Base-by-base conservation (phyloP, 768 basidiomycete genomes). In the Ramaria rubella region DNA sequence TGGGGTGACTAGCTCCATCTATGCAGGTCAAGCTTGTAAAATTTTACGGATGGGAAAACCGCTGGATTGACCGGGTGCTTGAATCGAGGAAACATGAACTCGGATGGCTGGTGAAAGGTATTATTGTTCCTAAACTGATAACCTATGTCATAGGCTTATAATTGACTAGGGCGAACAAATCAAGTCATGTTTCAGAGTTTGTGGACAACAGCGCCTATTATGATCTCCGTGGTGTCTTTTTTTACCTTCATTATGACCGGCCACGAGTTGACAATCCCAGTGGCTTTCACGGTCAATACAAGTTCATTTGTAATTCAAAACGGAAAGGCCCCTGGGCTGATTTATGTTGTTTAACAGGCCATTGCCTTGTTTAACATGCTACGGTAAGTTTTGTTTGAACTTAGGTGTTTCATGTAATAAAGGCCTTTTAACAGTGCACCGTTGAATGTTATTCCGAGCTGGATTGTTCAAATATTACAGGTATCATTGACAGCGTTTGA, bases 311-410 rank as follows among this genome's bases (percentile, higher is more conserved):
- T n/a, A n/a, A n/a, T n/a, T n/a, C n/a, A n/a, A n/a, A n/a, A n/a
- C n/a, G n/a, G n/a, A n/a, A n/a, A n/a, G n/a, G n/a, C n/a, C n/a
- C n/a, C n/a, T n/a, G n/a, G n/a, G n/a, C 50, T 26, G 19, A 29
- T 33, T 30, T 59, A 36, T 26, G 49, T 21, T 3, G 1, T 2
- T 49, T n/a, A n/a, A n/a, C n/a, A 86, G 80, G 76, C 91, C 0
- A 87, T 96, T 33, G 81, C 90, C 0, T 68, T 95, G 42, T 95
- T 95, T 69, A 76, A 77, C 45, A 93, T 96, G 93, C 77, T 96
- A 63, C 78, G 82, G 78, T 83, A 62, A n/a, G 72, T 59, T 60
- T 30, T 23, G 5, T 6, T 12, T 15, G 11, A 14, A 9, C 8
- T 17, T 27, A 42, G 6, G 55, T 2, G 31, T 58, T 40, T 36